Base-by-base conservation (phyloP, 768 basidiomycete species). In the Cyclocybe aegerita region DNA sequence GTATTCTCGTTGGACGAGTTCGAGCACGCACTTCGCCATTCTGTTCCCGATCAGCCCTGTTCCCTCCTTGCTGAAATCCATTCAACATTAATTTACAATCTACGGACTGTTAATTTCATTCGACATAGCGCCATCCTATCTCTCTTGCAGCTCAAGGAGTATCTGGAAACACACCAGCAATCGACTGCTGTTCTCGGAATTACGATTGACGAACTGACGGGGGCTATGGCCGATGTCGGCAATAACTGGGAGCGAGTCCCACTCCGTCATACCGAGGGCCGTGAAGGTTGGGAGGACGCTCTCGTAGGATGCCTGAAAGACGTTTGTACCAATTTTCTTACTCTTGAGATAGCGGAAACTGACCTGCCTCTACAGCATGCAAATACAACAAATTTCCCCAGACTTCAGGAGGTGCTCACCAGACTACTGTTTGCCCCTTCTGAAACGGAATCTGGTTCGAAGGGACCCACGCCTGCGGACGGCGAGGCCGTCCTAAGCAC, bases 1-100 rank as follows among this genome's bases (percentile, higher is more conserved):
- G 74, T 85, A 9, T 90, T 98, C 65, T 87, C 94, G 0, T 74
- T 99, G 60, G 97, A 99, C 66, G 96, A 98, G 62, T 90, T 88
- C 64, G 93, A 94, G 62, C 80, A 84, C 50, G 88, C 94, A 0
- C 73, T 98, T 30, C 85, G 86, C 43, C 96, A 98, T 69, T 76
- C 81, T 30, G 67, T 76, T 42, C 52, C 70, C 42, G 90, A 96
- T 46, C 75, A 82, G 3, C 79, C 85, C 2, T 95, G 93, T 59
- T 60, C 78, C 12, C 74, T 99, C 39, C 79, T 98, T 38, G 83
- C 83, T 45, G 97, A 99, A 70, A 79, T 94, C 40, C 94, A 98
- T 68, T 85, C 91, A 2, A 81, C 84, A 1, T 81, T 99, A 39
- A 87, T 98, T 48, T 96, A 94, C 69, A 85, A 91, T 61, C 77